Base-by-base conservation (phyloP, 306 rosid species). In the Cicer bijugum region DNA sequence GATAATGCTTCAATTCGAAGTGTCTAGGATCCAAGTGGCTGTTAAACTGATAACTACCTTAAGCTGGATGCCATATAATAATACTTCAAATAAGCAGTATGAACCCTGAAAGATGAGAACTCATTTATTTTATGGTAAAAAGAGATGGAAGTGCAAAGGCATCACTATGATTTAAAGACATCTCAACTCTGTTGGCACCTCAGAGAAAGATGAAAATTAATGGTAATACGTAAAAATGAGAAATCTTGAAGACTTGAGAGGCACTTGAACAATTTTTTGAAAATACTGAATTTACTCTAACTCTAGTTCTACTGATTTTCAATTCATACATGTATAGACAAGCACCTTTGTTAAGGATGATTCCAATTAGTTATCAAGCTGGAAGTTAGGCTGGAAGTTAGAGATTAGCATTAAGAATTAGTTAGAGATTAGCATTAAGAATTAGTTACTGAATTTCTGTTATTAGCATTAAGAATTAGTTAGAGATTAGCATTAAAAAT, bases 71-170 rank as follows among this genome's bases (percentile, higher is more conserved):
- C 39, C 70, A 47, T 66, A 37, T 45, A 51, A 57, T 48, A 10
- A 56, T 72, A 19, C 74, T 64, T 42, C 10, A 44, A 44, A 23
- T 53, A 17, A 39, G 48, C 19, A 39, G 10, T 10, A 12, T 37
- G n/a, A 74, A 58, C 52, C 60, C 58, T 67, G 52, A 40, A 58
- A 78, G 48, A 48, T 40, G 47, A 46, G 42, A 80, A 47, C 52
- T 47, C 12, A 2, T 12, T 12, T 12, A 28, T 28, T 28, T 28
- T 4, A 3, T 28, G 35, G 35, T 28, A 28, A 3, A 28, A 28
- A 28, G 5, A 28, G 35, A 28, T 28, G 35, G 35, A 28, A 28
- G 35, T 28, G 35, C 35, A 28, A 28, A 28, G 35, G 35, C 35
- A 28, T 28, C 35, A 3, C 35, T 28, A 28, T 28, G 5, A 28